Evolutionary conservation across 805 yeast genomes (phyloP), one percentile per base, ranked within the genome.

Genomic region (Kuraishia piskuri): DNA sequence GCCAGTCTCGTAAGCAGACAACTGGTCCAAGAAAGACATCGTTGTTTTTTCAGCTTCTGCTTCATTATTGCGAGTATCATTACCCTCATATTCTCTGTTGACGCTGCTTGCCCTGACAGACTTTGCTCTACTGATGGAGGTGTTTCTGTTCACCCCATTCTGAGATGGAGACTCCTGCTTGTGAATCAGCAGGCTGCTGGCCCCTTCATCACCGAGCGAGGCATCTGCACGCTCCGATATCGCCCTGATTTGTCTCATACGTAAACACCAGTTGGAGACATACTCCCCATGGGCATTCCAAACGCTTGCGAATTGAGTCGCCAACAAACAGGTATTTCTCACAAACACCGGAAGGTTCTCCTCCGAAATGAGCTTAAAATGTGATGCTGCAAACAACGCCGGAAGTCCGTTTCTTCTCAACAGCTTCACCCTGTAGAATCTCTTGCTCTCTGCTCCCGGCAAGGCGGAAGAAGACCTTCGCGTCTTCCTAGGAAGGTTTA

Each of bases 321-420:
- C 85, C 52, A 82, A 74, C 21, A 85, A 63, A 1, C 88, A 81
- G 56, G 86, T 68, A 56, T 84, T 86, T 50, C 96, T 74, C 9
- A 89, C 78, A 63, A 84, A 83, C 3, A 71, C 68, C 0, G 95
- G 77, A 50, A 90, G 68, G 31, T 81, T 78, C 48, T 73, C 75
- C 52, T 75, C 83, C 19, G 84, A 76, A 7, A 90, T 72, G 22
- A 90, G 71, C 68, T 89, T 89, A 67, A 84, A 78, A 61, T 86
- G 91, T 48, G 87, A 78, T 0, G 91, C 82, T 0, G 95, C 84
- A 61, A 88, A 82, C 8, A 88, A 74, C 2, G 86, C 90, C 2
- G 92, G 92, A 9, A 88, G 82, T 1, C 90, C 91, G 2, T 79
- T 73, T 53, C 85, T 73, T 55, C 90, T 71, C 65, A 73, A 81